A percentile compares a stretch with the other conserved stretches of the same genome.
Evolutionary conservation across 2,329 filamentous ascomycete genomes (phyloP).

Genomic region (Cladorrhinum sp.): DNA sequence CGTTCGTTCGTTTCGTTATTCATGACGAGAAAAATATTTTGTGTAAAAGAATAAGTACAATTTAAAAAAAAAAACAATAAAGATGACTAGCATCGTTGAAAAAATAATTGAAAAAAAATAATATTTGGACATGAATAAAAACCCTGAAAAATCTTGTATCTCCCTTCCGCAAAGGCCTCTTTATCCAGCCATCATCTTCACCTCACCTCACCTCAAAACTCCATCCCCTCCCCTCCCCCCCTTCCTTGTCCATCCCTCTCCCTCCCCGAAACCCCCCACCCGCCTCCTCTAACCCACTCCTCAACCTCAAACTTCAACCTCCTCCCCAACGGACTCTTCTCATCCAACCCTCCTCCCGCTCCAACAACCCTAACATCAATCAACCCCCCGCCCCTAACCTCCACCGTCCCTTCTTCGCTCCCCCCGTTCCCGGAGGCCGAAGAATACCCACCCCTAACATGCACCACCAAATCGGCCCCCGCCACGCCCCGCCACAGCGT

Average conservation of each 20-base stretch:
- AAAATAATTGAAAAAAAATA: not conserved
- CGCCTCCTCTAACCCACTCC: conserved; percentile 65
- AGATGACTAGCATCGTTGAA: not conserved
- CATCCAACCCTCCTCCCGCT: conserved; percentile 50
- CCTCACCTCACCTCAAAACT: not conserved
- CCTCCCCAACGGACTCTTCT: conserved; percentile 59
- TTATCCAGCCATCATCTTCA: no score
- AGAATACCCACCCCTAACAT: conserved; percentile 43
- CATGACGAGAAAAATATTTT: no score
- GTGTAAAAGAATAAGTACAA: not conserved
- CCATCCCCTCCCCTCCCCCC: not conserved
- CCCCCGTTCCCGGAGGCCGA: conserved; percentile 29
- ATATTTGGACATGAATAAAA: not conserved
- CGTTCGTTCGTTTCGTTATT: no score
- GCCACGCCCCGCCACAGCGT: conserved; percentile 86
- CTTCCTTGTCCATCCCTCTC: not conserved
- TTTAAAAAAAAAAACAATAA: not conserved
- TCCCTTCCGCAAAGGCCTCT: no score
- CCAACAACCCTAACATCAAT: conserved; percentile 28
- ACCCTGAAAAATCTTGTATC: no score
- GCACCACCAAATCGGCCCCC: conserved; percentile 76
- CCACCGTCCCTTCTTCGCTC: conserved; percentile 28
- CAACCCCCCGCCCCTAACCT: conserved; percentile 19
- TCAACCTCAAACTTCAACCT: conserved; percentile 82
- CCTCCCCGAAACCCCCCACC: conserved; percentile 20